phyloP scores from a whole-genome alignment of 2,329 filamentous ascomycete species.

The Corynespora cassiicola region DNA sequence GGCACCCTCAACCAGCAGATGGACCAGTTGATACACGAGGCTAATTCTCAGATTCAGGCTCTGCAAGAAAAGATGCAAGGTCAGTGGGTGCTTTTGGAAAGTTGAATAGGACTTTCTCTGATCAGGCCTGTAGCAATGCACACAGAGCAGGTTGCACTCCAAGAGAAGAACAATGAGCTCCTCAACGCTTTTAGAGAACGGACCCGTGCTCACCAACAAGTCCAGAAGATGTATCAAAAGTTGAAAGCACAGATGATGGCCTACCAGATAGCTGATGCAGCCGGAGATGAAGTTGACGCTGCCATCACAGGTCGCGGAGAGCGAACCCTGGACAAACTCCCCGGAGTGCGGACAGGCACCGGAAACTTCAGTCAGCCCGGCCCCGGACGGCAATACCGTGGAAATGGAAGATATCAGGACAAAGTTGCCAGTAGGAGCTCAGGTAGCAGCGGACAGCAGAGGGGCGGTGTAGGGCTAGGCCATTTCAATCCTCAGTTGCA shows the following conservation, averaged over 20 bases:
- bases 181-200: constrained; percentile 72
- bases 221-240: constrained; percentile 66
- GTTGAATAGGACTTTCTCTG: neutral
- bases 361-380: constrained; percentile 27
- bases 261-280: constrained; percentile 61
- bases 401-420: constrained; percentile 21
- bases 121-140: constrained; percentile 57
- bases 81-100: constrained; percentile 51
- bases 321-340: constrained; percentile 36
- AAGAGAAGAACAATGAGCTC: constrained; percentile 76
- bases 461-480: constrained; percentile 22
- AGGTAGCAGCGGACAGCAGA: constrained; percentile 30
- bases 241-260: constrained; percentile 63
- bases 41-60: constrained; percentile 73
- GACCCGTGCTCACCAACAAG: constrained; percentile 70
- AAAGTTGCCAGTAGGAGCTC: constrained; percentile 31
- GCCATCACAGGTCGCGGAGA: constrained; percentile 34
- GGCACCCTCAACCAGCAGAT: constrained; percentile 68
- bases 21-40: constrained; percentile 76
- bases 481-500: constrained; percentile 29
- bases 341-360: constrained; percentile 32
- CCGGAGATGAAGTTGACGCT: constrained; percentile 53
- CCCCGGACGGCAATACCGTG: constrained; percentile 15
- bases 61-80: constrained; percentile 71
- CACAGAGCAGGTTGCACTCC: constrained; percentile 67